phyloP scores from a whole-genome alignment of 2,329 filamentous ascomycete species.

The Colletotrichum musicola region DNA sequence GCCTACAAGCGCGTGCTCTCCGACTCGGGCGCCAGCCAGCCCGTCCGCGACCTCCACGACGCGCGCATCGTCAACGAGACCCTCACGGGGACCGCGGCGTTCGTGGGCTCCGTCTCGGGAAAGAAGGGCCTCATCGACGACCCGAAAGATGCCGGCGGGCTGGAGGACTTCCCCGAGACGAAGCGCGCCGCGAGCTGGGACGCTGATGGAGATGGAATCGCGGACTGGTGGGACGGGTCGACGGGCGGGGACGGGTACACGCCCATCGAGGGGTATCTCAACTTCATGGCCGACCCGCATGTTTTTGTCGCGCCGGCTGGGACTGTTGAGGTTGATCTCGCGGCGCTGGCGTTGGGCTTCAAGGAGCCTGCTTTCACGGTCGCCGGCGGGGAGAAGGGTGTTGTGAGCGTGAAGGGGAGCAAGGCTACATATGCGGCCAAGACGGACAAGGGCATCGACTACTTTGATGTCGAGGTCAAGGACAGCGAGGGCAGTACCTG shows the following conservation, averaged over 20 bases:
- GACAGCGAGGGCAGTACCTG: conserved; percentile 42
- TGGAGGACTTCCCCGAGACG: conserved; percentile 48
- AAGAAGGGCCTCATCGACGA: conserved; percentile 50
- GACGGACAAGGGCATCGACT: conserved; percentile 37
- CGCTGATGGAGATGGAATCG: conserved; percentile 49
- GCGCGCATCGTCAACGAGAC: conserved; percentile 50
- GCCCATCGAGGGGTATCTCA: conserved; percentile 49
- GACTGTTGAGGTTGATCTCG: conserved; percentile 44
- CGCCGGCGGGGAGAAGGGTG: conserved; percentile 33
- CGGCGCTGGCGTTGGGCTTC: conserved; percentile 43
- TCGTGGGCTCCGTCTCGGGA: conserved; percentile 46
- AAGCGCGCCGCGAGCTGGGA: conserved; percentile 47
- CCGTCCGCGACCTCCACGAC: conserved; percentile 49
- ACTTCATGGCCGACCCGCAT: conserved; percentile 52
- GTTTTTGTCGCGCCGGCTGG: conserved; percentile 45
- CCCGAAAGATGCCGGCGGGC: conserved; percentile 48
- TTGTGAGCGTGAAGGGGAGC: conserved; percentile 35
- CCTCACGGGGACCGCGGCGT: conserved; percentile 45
- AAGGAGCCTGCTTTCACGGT: conserved; percentile 38
- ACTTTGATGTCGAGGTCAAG: conserved; percentile 36
- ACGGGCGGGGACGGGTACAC: conserved; percentile 49
- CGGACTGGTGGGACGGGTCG: conserved; percentile 51
- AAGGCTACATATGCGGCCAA: conserved; percentile 39
- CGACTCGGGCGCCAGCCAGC: conserved; percentile 48
- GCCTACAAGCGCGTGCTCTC: conserved; percentile 52